Evolutionary conservation across 257 asterid species (phyloP).

Genomic region (Solanum habrochaites): DNA sequence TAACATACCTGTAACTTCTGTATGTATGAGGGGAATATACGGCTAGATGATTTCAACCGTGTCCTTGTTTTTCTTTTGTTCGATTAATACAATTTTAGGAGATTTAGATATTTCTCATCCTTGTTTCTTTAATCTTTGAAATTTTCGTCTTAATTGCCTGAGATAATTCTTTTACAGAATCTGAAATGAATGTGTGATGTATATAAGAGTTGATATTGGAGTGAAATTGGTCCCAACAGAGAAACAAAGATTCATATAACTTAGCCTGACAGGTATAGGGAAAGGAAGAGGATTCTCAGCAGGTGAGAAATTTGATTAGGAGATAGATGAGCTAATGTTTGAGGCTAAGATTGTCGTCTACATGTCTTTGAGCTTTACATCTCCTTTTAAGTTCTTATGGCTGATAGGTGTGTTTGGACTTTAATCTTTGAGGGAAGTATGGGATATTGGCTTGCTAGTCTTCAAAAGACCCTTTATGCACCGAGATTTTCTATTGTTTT

Average conservation of each 20-base stretch:
- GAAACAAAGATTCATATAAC: neutral
- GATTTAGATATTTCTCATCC: neutral
- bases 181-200: neutral
- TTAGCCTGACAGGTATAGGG: neutral
- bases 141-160: neutral
- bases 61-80: neutral
- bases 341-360: neutral
- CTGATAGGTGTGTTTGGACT: neutral
- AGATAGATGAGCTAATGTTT: neutral
- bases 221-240: neutral
- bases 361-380: neutral
- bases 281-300: neutral
- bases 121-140: neutral
- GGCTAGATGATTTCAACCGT: neutral
- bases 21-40: neutral
- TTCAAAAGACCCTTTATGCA: neutral
- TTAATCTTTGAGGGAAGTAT: neutral
- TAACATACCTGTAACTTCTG: neutral
- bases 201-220: neutral
- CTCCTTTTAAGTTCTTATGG: neutral
- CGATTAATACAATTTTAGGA: neutral
- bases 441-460: neutral
- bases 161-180: neutral
- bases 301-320: neutral
- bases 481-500: neutral